Evolutionary conservation across 2,329 filamentous ascomycete genomes (phyloP).

Genomic region (Alternaria sp.): DNA sequence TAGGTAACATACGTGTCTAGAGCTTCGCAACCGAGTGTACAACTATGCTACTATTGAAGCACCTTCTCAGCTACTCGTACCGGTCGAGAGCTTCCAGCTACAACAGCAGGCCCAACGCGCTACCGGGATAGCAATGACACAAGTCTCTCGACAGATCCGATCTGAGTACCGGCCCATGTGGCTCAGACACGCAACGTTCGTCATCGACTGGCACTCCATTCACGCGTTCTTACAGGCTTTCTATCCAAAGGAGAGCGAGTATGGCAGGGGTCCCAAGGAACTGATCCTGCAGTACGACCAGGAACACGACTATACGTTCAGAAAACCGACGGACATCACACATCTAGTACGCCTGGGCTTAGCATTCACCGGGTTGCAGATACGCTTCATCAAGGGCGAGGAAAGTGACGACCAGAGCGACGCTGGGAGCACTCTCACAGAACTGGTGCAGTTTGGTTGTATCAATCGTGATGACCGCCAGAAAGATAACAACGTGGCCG

Average conservation of each 20-base stretch:
- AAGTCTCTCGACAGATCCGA: not conserved
- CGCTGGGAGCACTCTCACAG: not conserved
- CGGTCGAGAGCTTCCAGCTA: not conserved
- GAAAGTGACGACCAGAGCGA: not conserved
- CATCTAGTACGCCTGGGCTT: not conserved
- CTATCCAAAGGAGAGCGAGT: not conserved
- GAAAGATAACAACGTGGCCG: not conserved
- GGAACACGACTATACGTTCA: not conserved
- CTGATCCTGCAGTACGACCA: not conserved
- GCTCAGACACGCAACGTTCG: not conserved
- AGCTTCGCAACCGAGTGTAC: conserved; percentile 3
- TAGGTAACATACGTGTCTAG: not conserved
- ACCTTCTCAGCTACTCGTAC: not conserved
- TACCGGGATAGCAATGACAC: not conserved
- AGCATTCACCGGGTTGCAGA: not conserved
- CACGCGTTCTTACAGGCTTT: not conserved
- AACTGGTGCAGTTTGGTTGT: not conserved
- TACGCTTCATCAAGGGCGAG: not conserved
- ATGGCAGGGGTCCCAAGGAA: not conserved
- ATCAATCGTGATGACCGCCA: not conserved
- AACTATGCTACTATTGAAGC: not conserved
- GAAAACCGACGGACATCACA: not conserved
- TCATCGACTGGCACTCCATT: not conserved
- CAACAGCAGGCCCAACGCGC: not conserved
- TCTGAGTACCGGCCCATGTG: not conserved